Evolutionary conservation across 2,329 filamentous ascomycete species (phyloP).

Genomic region (Pseudocercospora crystallina): DNA sequence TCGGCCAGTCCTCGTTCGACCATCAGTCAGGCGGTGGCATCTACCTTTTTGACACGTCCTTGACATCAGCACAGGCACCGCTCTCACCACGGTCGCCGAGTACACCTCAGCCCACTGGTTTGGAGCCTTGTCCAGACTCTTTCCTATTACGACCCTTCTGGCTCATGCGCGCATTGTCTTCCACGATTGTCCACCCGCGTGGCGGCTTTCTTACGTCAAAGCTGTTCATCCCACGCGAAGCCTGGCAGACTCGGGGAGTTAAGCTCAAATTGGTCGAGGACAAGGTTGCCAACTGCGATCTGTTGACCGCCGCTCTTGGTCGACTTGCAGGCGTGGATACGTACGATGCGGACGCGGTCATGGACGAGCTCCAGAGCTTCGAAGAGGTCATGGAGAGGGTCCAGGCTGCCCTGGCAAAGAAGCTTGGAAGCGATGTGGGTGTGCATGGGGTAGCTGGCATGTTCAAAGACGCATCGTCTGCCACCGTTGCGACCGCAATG

Average conservation of each 20-base stretch:
- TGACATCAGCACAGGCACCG: constrained; percentile 26
- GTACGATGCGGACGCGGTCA: constrained; percentile 83
- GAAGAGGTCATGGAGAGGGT: constrained; percentile 85
- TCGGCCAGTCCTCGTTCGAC: constrained; percentile 45
- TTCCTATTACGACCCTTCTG: constrained; percentile 92
- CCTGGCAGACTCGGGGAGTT: constrained; percentile 90
- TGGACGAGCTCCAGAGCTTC: constrained; percentile 90
- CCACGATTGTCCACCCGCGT: constrained; percentile 85
- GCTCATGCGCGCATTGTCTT: constrained; percentile 92
- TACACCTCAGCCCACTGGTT: constrained; percentile 65
- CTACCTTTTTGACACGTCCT: constrained; percentile 71
- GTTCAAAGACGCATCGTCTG: constrained; percentile 65
- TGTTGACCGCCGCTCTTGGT: constrained; percentile 77
- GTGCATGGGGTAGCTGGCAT: constrained; percentile 70
- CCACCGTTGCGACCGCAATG: constrained; percentile 20
- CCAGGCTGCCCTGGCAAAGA: constrained; percentile 72
- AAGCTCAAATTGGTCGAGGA: constrained; percentile 91
- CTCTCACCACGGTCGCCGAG: constrained; percentile 33
- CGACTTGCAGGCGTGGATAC: constrained; percentile 78
- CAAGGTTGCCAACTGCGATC: constrained; percentile 88
- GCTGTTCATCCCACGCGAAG: constrained; percentile 87
- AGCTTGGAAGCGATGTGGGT: constrained; percentile 90
- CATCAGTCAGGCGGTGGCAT: constrained; percentile 67
- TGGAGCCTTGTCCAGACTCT: constrained; percentile 90
- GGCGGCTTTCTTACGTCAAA: constrained; percentile 91